These are phyloP conservation scores for Syzygium syzygioides DNA, from an alignment of 441 rosid genomes.

Conservation along the genomic window DNA sequence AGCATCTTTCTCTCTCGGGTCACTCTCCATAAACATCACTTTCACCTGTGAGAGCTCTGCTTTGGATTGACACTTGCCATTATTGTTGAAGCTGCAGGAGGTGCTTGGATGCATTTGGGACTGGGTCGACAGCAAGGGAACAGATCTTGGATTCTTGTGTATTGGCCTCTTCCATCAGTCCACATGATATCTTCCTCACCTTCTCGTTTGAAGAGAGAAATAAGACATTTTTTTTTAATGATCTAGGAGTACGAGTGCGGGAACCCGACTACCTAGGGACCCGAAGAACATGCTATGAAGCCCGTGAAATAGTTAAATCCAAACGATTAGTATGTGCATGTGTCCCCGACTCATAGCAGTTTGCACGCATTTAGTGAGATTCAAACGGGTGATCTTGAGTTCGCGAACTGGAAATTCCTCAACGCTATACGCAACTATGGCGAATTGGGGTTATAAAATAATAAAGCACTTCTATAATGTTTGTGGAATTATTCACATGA, in stretches of 20 bases:
- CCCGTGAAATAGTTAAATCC: neutral
- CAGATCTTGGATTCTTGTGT: neutral
- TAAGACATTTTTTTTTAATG: neutral
- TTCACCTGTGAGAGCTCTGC: neutral
- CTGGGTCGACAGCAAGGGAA: neutral
- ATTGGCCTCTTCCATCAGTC: neutral
- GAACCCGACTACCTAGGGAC: neutral
- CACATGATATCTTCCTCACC: neutral
- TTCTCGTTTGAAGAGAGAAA: neutral
- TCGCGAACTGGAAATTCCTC: neutral
- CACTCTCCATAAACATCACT: neutral
- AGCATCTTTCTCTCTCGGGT: neutral
- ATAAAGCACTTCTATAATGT: rapidly evolving
- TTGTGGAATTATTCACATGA: neutral
- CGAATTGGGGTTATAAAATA: neutral
- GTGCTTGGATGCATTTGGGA: neutral
- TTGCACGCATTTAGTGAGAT: neutral
- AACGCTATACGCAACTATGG: neutral
- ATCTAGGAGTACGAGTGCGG: neutral
- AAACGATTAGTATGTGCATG: neutral
- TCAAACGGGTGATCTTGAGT: neutral
- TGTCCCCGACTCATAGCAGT: neutral
- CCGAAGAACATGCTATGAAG: rapidly evolving
- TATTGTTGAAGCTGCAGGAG: neutral
- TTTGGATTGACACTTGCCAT: neutral